A percentile compares a stretch with the other conserved stretches of the same genome.
Evolutionary conservation across 768 basidiomycete species (phyloP).

Genomic region (Lactarius hengduanensis): DNA sequence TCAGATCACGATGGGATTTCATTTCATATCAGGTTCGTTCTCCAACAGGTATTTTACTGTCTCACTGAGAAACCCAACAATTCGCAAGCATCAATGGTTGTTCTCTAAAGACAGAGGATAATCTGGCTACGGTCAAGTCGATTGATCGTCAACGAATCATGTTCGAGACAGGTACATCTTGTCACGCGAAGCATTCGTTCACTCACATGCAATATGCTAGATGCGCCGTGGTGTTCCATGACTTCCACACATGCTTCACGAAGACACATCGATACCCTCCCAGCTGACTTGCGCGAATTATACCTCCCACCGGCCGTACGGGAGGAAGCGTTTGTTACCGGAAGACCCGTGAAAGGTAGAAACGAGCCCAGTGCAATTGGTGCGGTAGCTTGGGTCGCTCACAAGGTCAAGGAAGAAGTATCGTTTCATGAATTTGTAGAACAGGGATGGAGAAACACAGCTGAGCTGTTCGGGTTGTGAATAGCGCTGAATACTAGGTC

Average conservation of each 20-base stretch:
- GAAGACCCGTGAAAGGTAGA: constrained; percentile 69
- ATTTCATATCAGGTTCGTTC: constrained; percentile 48
- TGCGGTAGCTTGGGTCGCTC: constrained; percentile 71
- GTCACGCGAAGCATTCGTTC: not conserved
- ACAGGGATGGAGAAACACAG: constrained; percentile 61
- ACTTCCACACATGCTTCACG: constrained; percentile 65
- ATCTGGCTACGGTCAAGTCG: constrained; percentile 51
- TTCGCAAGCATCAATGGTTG: constrained; percentile 65
- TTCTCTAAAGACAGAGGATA: constrained; percentile 68
- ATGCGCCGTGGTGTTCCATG: constrained; percentile 74
- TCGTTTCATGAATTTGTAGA: constrained; percentile 55
- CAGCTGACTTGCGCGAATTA: constrained; percentile 43
- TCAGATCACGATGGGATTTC: constrained; percentile 70
- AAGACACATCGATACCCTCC: constrained; percentile 47
- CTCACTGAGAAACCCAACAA: constrained; percentile 2
- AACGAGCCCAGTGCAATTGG: constrained; percentile 70
- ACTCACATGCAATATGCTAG: constrained; percentile 35
- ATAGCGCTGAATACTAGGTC: not conserved
- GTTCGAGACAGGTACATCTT: constrained; percentile 65
- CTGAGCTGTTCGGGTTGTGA: constrained; percentile 53
- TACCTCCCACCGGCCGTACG: constrained; percentile 54
- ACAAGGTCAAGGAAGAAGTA: constrained; percentile 45
- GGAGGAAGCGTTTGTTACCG: constrained; percentile 56
- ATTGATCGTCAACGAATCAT: constrained; percentile 62
- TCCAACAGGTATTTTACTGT: not conserved